A percentile compares a stretch with the other conserved stretches of the same genome.
Conservation (phyloP, 2,329 filamentous ascomycete species). For the Neonectria faginata region DNA sequence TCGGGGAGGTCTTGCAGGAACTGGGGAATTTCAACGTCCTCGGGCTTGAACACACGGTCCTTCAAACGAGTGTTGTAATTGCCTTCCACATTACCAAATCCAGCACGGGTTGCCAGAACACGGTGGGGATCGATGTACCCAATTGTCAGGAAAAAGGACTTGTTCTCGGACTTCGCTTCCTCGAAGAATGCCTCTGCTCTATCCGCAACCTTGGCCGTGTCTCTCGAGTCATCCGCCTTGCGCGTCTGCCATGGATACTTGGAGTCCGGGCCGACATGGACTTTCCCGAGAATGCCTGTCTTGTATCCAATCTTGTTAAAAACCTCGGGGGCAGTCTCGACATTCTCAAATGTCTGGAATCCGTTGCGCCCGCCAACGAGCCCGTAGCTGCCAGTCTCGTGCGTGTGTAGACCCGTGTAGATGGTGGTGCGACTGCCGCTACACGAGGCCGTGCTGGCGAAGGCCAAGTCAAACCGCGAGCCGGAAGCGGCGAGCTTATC, state of each 20-base stretch:
- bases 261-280: slow-evolving; percentile 58
- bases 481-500: slow-evolving; percentile 31
- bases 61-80: slow-evolving; percentile 41
- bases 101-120: slow-evolving; percentile 52
- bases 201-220: slow-evolving; percentile 56
- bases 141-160: slow-evolving; percentile 59
- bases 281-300: slow-evolving; percentile 61
- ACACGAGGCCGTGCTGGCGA: slow-evolving; percentile 61
- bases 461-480: slow-evolving; percentile 39
- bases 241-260: slow-evolving; percentile 52
- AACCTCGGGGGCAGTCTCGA: slow-evolving; percentile 55
- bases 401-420: slow-evolving; percentile 62
- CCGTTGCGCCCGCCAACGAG: slow-evolving; percentile 53
- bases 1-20: slow-evolving; percentile 56
- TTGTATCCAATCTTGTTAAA: slow-evolving; percentile 55
- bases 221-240: slow-evolving; percentile 56
- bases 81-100: slow-evolving; percentile 58
- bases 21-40: slow-evolving; percentile 54
- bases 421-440: slow-evolving; percentile 60
- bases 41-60: slow-evolving; percentile 42
- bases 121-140: slow-evolving; percentile 61
- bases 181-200: slow-evolving; percentile 54
- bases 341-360: slow-evolving; percentile 58
- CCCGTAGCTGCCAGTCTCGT: slow-evolving; percentile 60
- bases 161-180: slow-evolving; percentile 43